Percentiles rank a stretch among this genome's conserved stretches.
Evolutionary conservation across 1,139 yeast genomes (phyloP).

Genomic region (Ogataea hybrid): DNA sequence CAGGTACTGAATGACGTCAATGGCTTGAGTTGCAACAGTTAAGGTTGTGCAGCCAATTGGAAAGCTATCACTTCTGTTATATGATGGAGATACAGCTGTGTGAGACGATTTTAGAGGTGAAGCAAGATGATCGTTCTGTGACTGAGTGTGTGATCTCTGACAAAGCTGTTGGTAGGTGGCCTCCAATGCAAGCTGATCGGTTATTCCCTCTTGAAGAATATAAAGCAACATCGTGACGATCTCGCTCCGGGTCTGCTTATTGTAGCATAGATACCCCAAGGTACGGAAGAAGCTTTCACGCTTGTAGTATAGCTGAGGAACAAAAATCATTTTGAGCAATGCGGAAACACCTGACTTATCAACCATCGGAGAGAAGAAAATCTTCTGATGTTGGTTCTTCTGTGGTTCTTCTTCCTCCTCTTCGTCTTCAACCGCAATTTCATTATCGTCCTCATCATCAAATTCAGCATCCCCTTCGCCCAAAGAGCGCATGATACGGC

Average conservation of each 20-base stretch:
- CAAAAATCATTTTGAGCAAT: conserved; percentile 64
- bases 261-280: conserved; percentile 65
- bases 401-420: conserved; percentile 26
- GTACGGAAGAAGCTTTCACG: conserved; percentile 68
- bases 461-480: conserved; percentile 21
- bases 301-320: conserved; percentile 67
- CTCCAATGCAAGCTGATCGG: conserved; percentile 60
- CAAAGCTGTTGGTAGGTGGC: conserved; percentile 61
- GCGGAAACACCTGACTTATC: conserved; percentile 80
- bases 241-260: conserved; percentile 77
- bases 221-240: conserved; percentile 68
- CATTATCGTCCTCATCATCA: conserved; percentile 21
- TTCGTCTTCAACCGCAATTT: conserved; percentile 33
- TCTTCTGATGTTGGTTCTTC: conserved; percentile 37
- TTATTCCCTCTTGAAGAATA: conserved; percentile 71
- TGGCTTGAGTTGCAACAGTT: conserved; percentile 70
- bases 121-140: conserved; percentile 10
- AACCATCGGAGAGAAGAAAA: conserved; percentile 62
- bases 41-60: conserved; percentile 68
- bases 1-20: conserved; percentile 72
- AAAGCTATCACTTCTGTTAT: conserved; percentile 32
- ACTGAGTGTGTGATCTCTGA: conserved; percentile 31
- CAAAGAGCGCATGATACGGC: conserved; percentile 14
- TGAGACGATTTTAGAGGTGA: conserved; percentile 7
- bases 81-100: neutral